Evolutionary conservation across 2,329 filamentous ascomycete genomes (phyloP).

Genomic region (Aspergillus floridensis): DNA sequence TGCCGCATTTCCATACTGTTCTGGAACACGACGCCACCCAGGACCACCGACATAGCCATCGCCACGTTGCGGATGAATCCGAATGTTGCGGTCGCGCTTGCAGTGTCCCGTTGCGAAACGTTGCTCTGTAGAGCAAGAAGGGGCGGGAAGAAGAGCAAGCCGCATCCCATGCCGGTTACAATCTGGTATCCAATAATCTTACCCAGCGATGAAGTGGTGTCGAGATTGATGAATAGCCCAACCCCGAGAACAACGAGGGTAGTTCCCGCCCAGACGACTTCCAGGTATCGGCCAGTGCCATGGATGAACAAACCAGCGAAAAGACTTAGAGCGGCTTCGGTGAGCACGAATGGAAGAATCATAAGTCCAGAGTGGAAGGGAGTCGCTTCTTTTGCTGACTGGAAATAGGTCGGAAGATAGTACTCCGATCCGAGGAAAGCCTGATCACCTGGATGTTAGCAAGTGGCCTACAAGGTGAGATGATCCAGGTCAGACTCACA

Average conservation of each 20-base stretch:
- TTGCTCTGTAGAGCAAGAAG: conserved; percentile 57
- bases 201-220: conserved; percentile 34
- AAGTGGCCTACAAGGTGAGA: neutral
- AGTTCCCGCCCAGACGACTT: conserved; percentile 47
- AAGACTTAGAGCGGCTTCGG: conserved; percentile 47
- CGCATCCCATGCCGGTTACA: conserved; percentile 51
- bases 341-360: conserved; percentile 59
- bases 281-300: conserved; percentile 50
- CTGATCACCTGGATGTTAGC: conserved; percentile 33
- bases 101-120: conserved; percentile 49
- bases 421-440: conserved; percentile 66
- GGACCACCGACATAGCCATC: conserved; percentile 65
- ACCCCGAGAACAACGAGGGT: conserved; percentile 45
- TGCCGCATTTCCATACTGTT: conserved; percentile 47
- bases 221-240: conserved; percentile 49
- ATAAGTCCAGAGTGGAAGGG: conserved; percentile 60
- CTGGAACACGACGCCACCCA: conserved; percentile 77
- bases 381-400: conserved; percentile 61
- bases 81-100: conserved; percentile 53
- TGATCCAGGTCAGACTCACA: conserved; percentile 18
- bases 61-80: conserved; percentile 64
- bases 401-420: conserved; percentile 72
- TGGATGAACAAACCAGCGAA: conserved; percentile 50
- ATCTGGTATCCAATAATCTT: conserved; percentile 51
- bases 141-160: conserved; percentile 55